These are phyloP conservation scores for Starmerella powellii DNA, from an alignment of 805 yeast genomes.

Conservation along the genomic window DNA sequence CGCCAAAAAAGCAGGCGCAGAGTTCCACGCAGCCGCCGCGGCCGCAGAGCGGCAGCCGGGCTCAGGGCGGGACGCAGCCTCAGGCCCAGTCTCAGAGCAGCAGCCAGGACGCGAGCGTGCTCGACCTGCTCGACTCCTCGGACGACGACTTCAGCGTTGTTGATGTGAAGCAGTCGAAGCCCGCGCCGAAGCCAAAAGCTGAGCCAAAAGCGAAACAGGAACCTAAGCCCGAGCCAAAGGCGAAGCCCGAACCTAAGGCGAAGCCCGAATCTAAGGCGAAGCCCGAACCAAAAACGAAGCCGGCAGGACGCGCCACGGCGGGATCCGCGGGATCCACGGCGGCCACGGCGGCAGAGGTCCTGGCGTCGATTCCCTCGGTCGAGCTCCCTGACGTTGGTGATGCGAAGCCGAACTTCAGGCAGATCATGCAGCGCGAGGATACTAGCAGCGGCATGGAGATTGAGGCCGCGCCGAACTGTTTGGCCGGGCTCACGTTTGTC, in stretches of 20 bases:
- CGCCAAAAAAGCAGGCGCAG: constrained; percentile 8
- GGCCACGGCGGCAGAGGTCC: constrained; percentile 47
- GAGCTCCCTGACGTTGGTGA: constrained; percentile 42
- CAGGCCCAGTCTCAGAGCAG: too few species aligned
- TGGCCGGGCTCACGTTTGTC: constrained; percentile 79
- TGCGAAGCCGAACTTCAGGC: constrained; percentile 43
- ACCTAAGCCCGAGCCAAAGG: background rate
- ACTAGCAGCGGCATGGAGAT: constrained; percentile 33
- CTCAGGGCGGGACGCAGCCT: background rate
- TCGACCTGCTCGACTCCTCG: constrained; percentile 5
- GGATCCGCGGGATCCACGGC: too few species aligned
- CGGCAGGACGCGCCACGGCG: too few species aligned
- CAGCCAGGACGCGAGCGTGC: background rate
- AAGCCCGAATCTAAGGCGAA: background rate
- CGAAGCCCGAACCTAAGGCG: background rate
- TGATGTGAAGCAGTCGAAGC: background rate
- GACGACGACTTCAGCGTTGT: constrained; percentile 5
- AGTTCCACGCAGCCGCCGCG: too few species aligned
- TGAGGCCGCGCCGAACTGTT: constrained; percentile 68
- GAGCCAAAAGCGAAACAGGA: too few species aligned
- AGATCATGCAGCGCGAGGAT: constrained; percentile 35
- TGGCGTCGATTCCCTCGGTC: constrained; percentile 63
- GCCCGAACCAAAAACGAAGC: background rate
- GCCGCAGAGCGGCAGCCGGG: background rate
- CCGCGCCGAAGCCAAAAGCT: background rate